Conservation (phyloP, 257 asterid species). For the Leptodermis oblonga region DNA sequence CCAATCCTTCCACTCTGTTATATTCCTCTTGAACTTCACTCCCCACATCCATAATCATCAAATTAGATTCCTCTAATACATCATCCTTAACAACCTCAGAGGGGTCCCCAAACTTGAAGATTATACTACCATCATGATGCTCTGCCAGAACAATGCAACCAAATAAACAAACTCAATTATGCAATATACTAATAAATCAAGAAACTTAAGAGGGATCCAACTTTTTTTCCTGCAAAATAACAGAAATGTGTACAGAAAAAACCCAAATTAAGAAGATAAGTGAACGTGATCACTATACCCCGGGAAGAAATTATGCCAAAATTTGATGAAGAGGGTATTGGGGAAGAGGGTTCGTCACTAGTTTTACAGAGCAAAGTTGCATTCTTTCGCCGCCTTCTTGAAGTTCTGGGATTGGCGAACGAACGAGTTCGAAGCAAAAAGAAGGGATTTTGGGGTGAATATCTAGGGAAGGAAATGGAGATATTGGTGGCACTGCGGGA, state of each 20-base stretch:
- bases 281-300: conserved; percentile 37
- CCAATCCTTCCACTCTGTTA: conserved; percentile 31
- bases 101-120: conserved; percentile 80
- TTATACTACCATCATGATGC: conserved; percentile 66
- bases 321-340: conserved; percentile 28
- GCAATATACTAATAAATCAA: background rate
- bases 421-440: conserved; percentile 18
- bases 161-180: conserved; percentile 17
- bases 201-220: background rate
- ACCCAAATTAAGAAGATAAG: background rate
- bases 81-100: conserved; percentile 38
- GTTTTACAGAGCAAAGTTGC: conserved; percentile 25
- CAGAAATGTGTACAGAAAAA: background rate
- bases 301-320: conserved; percentile 52
- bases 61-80: conserved; percentile 31
- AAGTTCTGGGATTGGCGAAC: conserved; percentile 23
- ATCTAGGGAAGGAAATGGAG: conserved; percentile 29
- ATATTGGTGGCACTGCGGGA: conserved; percentile 21
- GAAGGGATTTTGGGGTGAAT: conserved; percentile 24
- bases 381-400: conserved; percentile 25
- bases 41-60: conserved; percentile 25
- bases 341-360: conserved; percentile 4
- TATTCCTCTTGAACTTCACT: conserved; percentile 24
- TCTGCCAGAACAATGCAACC: conserved; percentile 47
- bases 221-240: background rate